These are phyloP conservation scores for Phyllosticta paracitricarpa DNA, from an alignment of 2,329 filamentous ascomycete species.

Conservation along the genomic window DNA sequence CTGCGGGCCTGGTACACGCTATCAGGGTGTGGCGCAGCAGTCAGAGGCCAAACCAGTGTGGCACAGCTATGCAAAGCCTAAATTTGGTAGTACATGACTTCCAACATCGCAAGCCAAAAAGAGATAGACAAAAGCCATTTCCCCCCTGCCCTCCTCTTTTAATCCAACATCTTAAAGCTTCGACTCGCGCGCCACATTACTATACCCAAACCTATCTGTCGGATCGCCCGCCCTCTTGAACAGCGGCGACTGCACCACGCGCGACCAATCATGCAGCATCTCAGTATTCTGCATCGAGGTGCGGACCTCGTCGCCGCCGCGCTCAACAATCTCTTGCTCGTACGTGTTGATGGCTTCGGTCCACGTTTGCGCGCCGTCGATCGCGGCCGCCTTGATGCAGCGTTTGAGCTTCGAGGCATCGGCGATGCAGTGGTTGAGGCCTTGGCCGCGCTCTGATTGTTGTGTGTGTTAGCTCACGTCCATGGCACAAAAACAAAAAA, in stretches of 20 bases:
- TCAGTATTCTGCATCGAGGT: constrained; percentile 23
- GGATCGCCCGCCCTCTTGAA: constrained; percentile 23
- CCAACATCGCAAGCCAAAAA: too few relatives aligned
- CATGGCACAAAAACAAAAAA: background rate
- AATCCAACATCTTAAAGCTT: background rate
- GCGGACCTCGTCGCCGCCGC: constrained; percentile 24
- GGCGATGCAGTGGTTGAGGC: constrained; percentile 37
- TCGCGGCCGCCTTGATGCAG: constrained; percentile 4
- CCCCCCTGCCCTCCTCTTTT: too few relatives aligned
- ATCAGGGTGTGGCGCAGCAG: background rate
- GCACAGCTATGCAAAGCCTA: too few relatives aligned
- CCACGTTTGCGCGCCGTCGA: background rate
- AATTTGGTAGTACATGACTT: too few relatives aligned
- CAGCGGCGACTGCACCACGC: constrained; percentile 23
- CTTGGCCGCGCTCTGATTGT: constrained; percentile 33
- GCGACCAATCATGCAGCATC: constrained; percentile 29
- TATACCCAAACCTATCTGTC: background rate
- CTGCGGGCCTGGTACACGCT: background rate
- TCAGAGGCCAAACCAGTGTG: too few relatives aligned
- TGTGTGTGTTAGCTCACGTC: background rate
- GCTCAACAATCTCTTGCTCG: constrained; percentile 34
- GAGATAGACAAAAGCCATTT: too few relatives aligned
- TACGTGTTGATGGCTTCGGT: constrained; percentile 12
- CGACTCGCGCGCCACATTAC: background rate
- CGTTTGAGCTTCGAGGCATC: constrained; percentile 29